Evolutionary conservation across 805 yeast species (phyloP), one percentile per base, ranked within the genome.

Genomic region (Schwanniomyces polymorphus): DNA sequence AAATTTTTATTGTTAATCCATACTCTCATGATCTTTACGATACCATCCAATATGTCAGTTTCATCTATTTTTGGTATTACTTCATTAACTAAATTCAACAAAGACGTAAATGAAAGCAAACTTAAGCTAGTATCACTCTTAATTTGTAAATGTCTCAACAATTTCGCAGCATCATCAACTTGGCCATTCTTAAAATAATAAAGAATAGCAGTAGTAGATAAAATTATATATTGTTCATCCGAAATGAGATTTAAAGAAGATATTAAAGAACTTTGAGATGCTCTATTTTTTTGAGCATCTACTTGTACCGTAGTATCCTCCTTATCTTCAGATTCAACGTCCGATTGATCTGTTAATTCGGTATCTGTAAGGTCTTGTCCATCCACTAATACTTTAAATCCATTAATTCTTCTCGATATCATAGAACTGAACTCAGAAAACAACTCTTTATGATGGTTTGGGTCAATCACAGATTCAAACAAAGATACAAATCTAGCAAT

Each of bases 291-390:
- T 3, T 21, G 37, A n/a, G n/a, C n/a, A n/a, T n/a, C n/a, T n/a
- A 38, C 16, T 14, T 42, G 39, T 25, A 26, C 39, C 23, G 17
- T 28, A 27, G 9, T 44, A n/a, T 31, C 43, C 29, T 50, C 46
- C 17, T 51, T 55, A 26, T 53, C 59, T 29, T 48, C 53, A 37
- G 31, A 46, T 25, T 48, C 48, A 43, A 43, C 49, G 16, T 57
- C 60, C 27, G 49, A 49, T 9, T 50, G 38, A 31, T 47, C 46
- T 25, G 44, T 42, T 2, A 46, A 41, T 41, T 64, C 70, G 18
- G 56, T 60, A 45, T 66, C 73, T 4, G 72, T 64, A 40, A 69
- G 58, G 17, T 66, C 72, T 11, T 50, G 57, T 2, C 72, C 72
- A n/a, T 64, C 54, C 8, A 50, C 42, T 21, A 52, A 16, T 27